These are phyloP conservation scores for Tricholoma saponaceum DNA, from an alignment of 768 basidiomycete species.

Conservation along the genomic window DNA sequence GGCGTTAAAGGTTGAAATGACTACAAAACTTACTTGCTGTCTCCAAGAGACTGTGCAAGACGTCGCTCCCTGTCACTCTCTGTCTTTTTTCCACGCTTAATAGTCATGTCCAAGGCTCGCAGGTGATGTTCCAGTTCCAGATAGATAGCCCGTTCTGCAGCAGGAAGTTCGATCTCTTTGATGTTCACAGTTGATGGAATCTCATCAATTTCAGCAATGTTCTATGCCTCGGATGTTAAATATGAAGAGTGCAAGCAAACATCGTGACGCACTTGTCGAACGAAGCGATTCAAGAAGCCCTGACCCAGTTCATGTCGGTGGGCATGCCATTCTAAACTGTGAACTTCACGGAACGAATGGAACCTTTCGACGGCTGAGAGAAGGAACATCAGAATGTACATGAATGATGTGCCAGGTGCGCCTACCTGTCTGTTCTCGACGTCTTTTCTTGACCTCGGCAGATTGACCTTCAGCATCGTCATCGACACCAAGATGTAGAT, in stretches of 20 bases:
- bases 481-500: slow-evolving; percentile 88
- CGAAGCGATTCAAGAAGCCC: slow-evolving; percentile 73
- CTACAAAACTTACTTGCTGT: slow-evolving; percentile 65
- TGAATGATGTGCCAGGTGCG: not conserved
- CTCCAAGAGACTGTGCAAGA: slow-evolving; percentile 82
- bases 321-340: slow-evolving; percentile 88
- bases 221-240: slow-evolving; percentile 40
- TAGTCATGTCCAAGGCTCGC: slow-evolving; percentile 85
- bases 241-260: not conserved
- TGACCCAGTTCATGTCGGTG: slow-evolving; percentile 84
- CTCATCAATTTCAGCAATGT: slow-evolving; percentile 95
- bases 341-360: slow-evolving; percentile 95
- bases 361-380: slow-evolving; percentile 79
- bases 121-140: slow-evolving; percentile 92
- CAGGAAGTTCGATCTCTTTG: slow-evolving; percentile 70
- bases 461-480: slow-evolving; percentile 83
- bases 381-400: slow-evolving; percentile 12
- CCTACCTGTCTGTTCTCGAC: slow-evolving; percentile 79
- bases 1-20: not conserved
- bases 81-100: slow-evolving; percentile 54
- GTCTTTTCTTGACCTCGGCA: slow-evolving; percentile 72
- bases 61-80: slow-evolving; percentile 89
- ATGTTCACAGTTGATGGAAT: slow-evolving; percentile 73
- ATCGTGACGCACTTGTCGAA: slow-evolving; percentile 64
- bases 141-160: slow-evolving; percentile 92